A percentile compares a stretch with the other conserved stretches of the same genome.
Evolutionary conservation across 257 asterid genomes (phyloP).

Genomic region (Verbascum thapsus): DNA sequence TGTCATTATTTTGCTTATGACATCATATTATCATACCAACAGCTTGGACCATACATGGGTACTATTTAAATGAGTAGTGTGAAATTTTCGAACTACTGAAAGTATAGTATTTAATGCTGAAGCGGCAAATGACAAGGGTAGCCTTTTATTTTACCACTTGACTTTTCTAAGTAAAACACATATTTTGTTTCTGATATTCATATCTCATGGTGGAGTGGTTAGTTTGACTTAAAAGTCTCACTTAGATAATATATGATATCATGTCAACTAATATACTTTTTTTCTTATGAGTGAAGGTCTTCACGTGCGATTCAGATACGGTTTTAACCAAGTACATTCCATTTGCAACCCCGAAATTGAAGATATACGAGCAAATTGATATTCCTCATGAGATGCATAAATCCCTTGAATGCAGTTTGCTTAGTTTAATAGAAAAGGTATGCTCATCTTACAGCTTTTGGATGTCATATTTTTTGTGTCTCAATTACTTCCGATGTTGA

Average conservation of each 20-base stretch:
- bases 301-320: constrained; percentile 60
- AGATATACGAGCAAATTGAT: constrained; percentile 41
- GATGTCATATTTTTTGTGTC: not conserved
- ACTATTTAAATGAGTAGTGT: no score
- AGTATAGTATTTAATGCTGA: not conserved
- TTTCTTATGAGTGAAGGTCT: constrained; percentile 58
- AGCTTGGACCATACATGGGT: no score
- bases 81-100: not conserved
- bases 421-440: constrained; percentile 50
- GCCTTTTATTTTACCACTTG: constrained; percentile 6
- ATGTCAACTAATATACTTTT: constrained; percentile 23
- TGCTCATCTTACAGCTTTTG: constrained; percentile 5
- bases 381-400: constrained; percentile 30
- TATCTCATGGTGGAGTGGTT: not conserved
- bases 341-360: constrained; percentile 58
- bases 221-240: not conserved
- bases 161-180: not conserved
- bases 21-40: no score
- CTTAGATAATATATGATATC: constrained; percentile 2
- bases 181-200: not conserved
- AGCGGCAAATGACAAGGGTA: not conserved
- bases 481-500: not conserved
- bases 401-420: constrained; percentile 32
- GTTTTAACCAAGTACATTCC: constrained; percentile 50
- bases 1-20: no score